phyloP scores from a whole-genome alignment of 1,139 yeast genomes.

The Hyphopichia wangnamkhiaoensis region DNA sequence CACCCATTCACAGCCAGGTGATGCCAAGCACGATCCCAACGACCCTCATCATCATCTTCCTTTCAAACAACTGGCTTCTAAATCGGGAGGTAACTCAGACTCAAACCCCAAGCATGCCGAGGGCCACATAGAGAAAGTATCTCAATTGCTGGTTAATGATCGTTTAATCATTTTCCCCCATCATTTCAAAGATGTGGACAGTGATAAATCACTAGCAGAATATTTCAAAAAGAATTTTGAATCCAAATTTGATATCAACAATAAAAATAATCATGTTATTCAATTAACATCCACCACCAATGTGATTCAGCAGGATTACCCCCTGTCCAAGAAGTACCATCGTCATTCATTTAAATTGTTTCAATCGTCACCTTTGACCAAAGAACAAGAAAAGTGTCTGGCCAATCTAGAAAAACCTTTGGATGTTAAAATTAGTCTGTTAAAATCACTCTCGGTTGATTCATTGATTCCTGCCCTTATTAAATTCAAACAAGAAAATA shows the following conservation, averaged over 20 bases:
- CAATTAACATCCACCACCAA: background rate
- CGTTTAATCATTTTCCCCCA: conserved; percentile 16
- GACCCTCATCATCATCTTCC: background rate
- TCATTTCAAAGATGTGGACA: conserved; percentile 8
- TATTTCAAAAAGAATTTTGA: conserved; percentile 2
- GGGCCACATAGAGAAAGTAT: background rate
- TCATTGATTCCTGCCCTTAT: background rate
- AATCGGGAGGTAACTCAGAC: no score
- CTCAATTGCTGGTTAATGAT: conserved; percentile 1
- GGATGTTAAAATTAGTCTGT: background rate
- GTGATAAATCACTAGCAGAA: background rate
- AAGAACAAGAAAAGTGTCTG: background rate
- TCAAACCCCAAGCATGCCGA: no score
- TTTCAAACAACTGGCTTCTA: background rate
- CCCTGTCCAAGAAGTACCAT: background rate
- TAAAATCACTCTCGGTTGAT: background rate
- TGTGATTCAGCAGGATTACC: background rate
- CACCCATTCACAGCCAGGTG: background rate
- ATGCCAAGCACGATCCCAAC: conserved; percentile 1
- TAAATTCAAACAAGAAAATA: conserved; percentile 1
- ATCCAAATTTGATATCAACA: background rate
- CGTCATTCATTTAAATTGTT: conserved; percentile 1
- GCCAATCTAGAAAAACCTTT: conserved; percentile 8
- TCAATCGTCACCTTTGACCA: conserved; percentile 2
- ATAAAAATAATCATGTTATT: background rate